A percentile compares a stretch with the other conserved stretches of the same genome.
Evolutionary conservation across 345 rosid genomes (phyloP).

Genomic region (Rhodomyrtus tomentosa): DNA sequence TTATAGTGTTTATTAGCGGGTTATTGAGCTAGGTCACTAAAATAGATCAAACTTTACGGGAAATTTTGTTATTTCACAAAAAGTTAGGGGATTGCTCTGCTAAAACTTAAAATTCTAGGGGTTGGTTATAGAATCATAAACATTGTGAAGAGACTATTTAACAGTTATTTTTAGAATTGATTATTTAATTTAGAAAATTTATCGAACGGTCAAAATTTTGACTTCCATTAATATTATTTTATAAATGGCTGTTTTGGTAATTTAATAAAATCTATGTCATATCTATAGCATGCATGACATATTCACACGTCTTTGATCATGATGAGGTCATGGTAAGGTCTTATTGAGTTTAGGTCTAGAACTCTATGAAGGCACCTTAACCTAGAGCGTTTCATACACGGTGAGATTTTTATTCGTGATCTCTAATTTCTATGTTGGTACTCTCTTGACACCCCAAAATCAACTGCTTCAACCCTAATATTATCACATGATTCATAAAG

Average conservation of each 20-base stretch:
- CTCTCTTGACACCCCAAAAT: neutral
- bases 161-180: neutral
- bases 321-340: neutral
- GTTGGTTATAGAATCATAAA: neutral
- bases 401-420: neutral
- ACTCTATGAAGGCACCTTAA: neutral
- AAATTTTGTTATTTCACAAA: neutral
- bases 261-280: neutral
- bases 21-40: neutral
- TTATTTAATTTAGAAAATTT: neutral
- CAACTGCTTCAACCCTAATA: neutral
- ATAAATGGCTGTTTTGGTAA: neutral
- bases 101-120: neutral
- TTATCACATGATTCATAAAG: neutral
- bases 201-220: neutral
- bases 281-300: neutral
- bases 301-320: neutral
- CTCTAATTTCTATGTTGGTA: neutral
- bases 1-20: neutral
- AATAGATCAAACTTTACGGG: neutral
- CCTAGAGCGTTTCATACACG: neutral
- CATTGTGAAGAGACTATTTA: neutral
- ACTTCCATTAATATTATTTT: neutral
- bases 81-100: neutral
- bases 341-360: neutral